These are phyloP conservation scores for Daldinia concentrica DNA, from an alignment of 495 filamentous ascomycete species.

Conservation along the genomic window DNA sequence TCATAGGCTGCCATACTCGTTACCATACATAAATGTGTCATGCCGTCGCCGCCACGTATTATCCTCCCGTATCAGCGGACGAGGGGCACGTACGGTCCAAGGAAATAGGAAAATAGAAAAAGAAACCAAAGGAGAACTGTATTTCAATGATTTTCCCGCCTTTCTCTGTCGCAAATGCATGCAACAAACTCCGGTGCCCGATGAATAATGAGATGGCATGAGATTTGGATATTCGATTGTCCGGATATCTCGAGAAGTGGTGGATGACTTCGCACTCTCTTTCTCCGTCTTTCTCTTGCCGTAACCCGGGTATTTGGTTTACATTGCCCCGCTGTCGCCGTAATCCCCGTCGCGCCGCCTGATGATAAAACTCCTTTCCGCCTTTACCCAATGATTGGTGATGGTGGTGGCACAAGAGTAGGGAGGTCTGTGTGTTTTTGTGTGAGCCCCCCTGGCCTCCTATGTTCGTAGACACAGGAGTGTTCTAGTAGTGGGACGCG, in stretches of 20 bases:
- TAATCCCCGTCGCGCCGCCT: constrained; percentile 16
- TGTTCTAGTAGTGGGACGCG: not conserved
- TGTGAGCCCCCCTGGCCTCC: not conserved
- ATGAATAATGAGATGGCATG: constrained; percentile 28
- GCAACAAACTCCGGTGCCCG: constrained; percentile 37
- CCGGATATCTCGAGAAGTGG: not conserved
- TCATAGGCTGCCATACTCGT: not conserved
- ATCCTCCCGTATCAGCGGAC: constrained; percentile 6
- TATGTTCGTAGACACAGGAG: constrained; percentile 15
- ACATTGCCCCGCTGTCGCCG: not conserved
- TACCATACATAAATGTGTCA: constrained; percentile 1
- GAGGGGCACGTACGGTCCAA: constrained; percentile 18
- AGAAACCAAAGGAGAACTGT: constrained; percentile 9
- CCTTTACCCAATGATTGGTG: constrained; percentile 34
- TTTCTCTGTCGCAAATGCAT: constrained; percentile 40
- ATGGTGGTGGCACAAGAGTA: constrained; percentile 35
- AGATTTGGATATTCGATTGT: constrained; percentile 7
- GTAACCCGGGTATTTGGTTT: constrained; percentile 13
- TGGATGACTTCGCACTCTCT: constrained; percentile 4
- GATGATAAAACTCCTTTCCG: constrained; percentile 33
- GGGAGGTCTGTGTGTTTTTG: not conserved
- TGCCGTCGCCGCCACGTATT: not conserved
- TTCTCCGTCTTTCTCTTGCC: constrained; percentile 3
- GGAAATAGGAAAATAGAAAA: constrained; percentile 5
- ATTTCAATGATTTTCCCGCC: constrained; percentile 22